phyloP scores from a whole-genome alignment of 768 basidiomycete species.

The Trametes villosa region DNA sequence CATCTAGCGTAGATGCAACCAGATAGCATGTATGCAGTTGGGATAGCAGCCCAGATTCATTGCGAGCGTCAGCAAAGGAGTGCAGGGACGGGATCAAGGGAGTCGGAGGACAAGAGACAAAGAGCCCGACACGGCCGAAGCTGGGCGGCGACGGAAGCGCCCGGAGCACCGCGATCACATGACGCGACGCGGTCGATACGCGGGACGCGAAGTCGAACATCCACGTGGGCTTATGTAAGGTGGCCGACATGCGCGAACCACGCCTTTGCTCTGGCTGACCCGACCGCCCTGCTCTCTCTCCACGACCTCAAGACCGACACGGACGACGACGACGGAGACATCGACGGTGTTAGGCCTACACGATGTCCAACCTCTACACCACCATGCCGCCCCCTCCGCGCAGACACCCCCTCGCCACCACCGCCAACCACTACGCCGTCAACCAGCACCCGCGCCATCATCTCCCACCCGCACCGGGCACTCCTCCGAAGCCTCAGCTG shows the following conservation, averaged over 20 bases:
- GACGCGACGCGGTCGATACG: conserved; percentile 25
- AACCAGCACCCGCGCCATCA: conserved; percentile 26
- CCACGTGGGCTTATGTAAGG: conserved; percentile 30
- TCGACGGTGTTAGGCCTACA: conserved; percentile 37
- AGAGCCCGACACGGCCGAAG: background rate
- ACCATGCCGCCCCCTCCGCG: conserved; percentile 30
- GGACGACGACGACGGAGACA: conserved; percentile 24
- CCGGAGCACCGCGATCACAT: conserved; percentile 26
- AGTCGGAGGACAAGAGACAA: too few relatives aligned
- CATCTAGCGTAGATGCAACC: too few relatives aligned
- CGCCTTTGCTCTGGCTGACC: conserved; percentile 4
- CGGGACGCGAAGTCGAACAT: conserved; percentile 31
- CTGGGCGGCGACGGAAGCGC: background rate
- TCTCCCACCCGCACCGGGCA: conserved; percentile 12
- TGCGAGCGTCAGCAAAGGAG: too few relatives aligned
- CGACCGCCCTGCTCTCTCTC: background rate
- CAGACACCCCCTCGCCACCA: conserved; percentile 34
- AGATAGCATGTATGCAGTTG: too few relatives aligned
- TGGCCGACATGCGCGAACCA: conserved; percentile 26
- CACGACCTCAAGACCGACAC: conserved; percentile 16
- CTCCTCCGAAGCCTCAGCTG: conserved; percentile 23
- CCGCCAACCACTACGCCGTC: conserved; percentile 28
- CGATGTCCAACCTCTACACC: conserved; percentile 31
- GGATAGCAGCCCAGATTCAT: too few relatives aligned
- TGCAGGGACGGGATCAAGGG: too few relatives aligned